Percentiles rank a stretch among this genome's conserved stretches.
These are phyloP conservation scores for Solanum corneliomulleri DNA, from an alignment of 257 asterid species.

Conservation along the genomic window DNA sequence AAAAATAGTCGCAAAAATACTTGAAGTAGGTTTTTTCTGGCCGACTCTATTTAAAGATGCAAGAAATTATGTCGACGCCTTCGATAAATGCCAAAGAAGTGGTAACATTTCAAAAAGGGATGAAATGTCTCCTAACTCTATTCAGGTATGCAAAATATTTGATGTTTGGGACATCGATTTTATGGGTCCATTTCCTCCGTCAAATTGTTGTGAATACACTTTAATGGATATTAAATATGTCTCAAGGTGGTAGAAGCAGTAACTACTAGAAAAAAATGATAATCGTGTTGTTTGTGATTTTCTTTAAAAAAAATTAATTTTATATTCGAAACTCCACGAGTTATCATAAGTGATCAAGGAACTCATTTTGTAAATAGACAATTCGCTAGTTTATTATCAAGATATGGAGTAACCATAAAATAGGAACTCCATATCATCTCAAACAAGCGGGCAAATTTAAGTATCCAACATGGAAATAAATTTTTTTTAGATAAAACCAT, in stretches of 20 bases:
- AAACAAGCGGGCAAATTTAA: not conserved
- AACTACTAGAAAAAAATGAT: no score
- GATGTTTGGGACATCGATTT: not conserved
- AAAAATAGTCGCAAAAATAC: not conserved
- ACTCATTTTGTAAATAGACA: not conserved
- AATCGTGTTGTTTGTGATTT: not conserved
- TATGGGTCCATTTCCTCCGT: not conserved
- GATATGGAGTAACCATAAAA: not conserved
- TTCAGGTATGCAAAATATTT: not conserved
- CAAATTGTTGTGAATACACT: not conserved
- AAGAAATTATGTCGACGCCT: not conserved
- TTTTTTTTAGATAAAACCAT: not conserved
- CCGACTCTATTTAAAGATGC: not conserved
- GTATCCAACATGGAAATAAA: no score
- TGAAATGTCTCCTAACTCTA: not conserved
- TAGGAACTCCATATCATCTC: not conserved
- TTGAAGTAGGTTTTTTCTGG: not conserved
- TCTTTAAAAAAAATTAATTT: no score
- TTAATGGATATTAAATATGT: not conserved
- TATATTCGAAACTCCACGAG: not conserved
- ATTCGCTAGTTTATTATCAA: not conserved
- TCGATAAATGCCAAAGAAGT: not conserved
- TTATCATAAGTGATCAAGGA: not conserved
- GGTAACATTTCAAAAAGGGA: not conserved
- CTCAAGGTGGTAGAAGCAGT: not conserved